These are phyloP conservation scores for Hypomyces rosellus DNA, from an alignment of 2,329 filamentous ascomycete genomes.

Conservation along the genomic window DNA sequence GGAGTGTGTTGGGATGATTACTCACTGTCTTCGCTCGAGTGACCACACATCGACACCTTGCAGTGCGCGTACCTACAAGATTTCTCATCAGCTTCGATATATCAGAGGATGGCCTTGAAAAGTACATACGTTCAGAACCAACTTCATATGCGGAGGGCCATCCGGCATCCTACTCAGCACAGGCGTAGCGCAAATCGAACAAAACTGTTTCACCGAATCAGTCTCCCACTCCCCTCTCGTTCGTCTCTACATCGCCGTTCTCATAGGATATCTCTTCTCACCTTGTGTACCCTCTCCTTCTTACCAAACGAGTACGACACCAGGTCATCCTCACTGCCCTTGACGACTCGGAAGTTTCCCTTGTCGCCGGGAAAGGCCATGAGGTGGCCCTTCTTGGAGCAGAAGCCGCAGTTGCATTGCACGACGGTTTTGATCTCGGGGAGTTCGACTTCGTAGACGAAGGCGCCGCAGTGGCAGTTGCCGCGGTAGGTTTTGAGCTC, in stretches of 20 bases:
- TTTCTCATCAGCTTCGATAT: no score
- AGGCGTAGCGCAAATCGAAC: slow-evolving; percentile 41
- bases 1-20: no score
- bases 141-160: neutral
- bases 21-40: neutral
- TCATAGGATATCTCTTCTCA: slow-evolving; percentile 15
- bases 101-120: neutral
- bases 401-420: slow-evolving; percentile 64
- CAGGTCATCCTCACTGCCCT: slow-evolving; percentile 36
- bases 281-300: slow-evolving; percentile 36
- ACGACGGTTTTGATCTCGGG: slow-evolving; percentile 51
- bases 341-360: slow-evolving; percentile 35
- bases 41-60: neutral
- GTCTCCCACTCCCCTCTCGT: neutral
- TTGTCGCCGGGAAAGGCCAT: slow-evolving; percentile 25
- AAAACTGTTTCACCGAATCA: slow-evolving; percentile 36
- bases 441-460: slow-evolving; percentile 44
- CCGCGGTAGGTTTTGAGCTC: slow-evolving; percentile 38
- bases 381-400: slow-evolving; percentile 43
- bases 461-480: slow-evolving; percentile 52
- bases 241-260: neutral
- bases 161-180: neutral
- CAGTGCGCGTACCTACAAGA: neutral
- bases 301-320: slow-evolving; percentile 38
- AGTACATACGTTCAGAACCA: neutral